Percentiles rank a stretch among this genome's conserved stretches.
Evolutionary conservation across 1,284 basidiomycete species (phyloP).

Genomic region (Cryptococcus hybrid): DNA sequence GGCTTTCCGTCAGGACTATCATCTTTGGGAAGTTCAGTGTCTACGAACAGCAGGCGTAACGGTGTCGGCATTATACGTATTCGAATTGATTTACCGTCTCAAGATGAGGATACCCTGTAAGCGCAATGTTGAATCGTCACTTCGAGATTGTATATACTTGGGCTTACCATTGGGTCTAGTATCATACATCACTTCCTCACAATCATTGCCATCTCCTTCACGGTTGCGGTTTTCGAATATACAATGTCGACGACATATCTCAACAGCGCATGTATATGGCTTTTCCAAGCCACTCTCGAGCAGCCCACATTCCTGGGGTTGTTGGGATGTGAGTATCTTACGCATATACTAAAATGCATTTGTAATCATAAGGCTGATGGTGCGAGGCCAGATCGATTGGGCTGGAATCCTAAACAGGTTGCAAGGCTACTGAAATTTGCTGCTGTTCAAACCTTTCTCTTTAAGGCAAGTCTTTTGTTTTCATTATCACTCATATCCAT

Average conservation of each 20-base stretch:
- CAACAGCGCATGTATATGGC: slow-evolving; percentile 21
- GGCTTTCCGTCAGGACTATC: slow-evolving; percentile 15
- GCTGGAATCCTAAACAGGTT: slow-evolving; percentile 15
- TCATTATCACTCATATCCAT: not conserved
- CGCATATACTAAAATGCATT: slow-evolving; percentile 1
- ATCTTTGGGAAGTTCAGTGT: slow-evolving; percentile 14
- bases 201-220: slow-evolving; percentile 23
- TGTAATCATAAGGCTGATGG: not conserved
- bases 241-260: slow-evolving; percentile 16
- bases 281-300: slow-evolving; percentile 36
- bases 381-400: slow-evolving; percentile 18
- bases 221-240: slow-evolving; percentile 22
- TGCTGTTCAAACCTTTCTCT: slow-evolving; percentile 23
- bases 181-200: slow-evolving; percentile 30
- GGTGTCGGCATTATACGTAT: slow-evolving; percentile 24
- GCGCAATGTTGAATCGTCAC: not conserved
- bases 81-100: slow-evolving; percentile 28
- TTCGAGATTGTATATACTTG: not conserved
- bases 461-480: slow-evolving; percentile 20
- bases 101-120: slow-evolving; percentile 28
- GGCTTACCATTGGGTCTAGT: slow-evolving; percentile 1
- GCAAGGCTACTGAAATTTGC: slow-evolving; percentile 21
- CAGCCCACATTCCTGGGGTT: slow-evolving; percentile 30
- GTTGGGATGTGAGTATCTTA: slow-evolving; percentile 15
- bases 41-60: slow-evolving; percentile 19